Evolutionary conservation across 2,329 filamentous ascomycete species (phyloP), one percentile per base, ranked within the genome.

Genomic region (Talaromyces rugulosus): DNA sequence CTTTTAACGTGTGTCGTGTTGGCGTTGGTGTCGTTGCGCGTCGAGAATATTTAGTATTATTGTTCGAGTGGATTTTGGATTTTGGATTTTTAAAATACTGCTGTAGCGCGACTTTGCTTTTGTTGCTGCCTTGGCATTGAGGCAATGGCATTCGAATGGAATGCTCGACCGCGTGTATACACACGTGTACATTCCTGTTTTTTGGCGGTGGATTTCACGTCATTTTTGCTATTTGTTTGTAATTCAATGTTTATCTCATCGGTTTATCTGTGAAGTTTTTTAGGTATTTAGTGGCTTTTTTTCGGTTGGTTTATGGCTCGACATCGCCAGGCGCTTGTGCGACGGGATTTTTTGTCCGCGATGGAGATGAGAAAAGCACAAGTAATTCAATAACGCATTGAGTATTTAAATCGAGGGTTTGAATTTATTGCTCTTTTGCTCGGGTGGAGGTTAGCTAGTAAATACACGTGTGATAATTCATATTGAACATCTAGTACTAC

Each of bases 1-100:
- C 59, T 14, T 40, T 53, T 47, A 61, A 57, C 63, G 63, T 64
- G 63, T 63, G 56, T 44, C 62, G 62, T 64, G 62, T 64, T 47
- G 23, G 36, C 47, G 57, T 56, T 36, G 53, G 40, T 23, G 40
- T 31, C 40, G 44, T 30, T 52, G 59, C 62, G 60, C 60, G 60
- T 57, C 52, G 33, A 55, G 30, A 28, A 30, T 51, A n/a, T 23
- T 23, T 28, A 23, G 27, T 51, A 51, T 27, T 23, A 50, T 50
- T 12, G 5, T 27, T 27, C 12, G 5, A 2, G 34, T 16, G 34
- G 36, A 16, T 40, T 40, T 33, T n/a, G 23, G 23, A 40, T 40
- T n/a, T 40, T 5, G 8, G 12, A 40, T 40, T 40, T 6, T 7
- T 5, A 36, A 36, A 36, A 5, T 14, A 16, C n/a, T 23, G 42